Percentiles rank a stretch among this genome's conserved stretches.
Evolutionary conservation across 306 rosid genomes (phyloP).

Genomic region (Vigna trinervia): DNA sequence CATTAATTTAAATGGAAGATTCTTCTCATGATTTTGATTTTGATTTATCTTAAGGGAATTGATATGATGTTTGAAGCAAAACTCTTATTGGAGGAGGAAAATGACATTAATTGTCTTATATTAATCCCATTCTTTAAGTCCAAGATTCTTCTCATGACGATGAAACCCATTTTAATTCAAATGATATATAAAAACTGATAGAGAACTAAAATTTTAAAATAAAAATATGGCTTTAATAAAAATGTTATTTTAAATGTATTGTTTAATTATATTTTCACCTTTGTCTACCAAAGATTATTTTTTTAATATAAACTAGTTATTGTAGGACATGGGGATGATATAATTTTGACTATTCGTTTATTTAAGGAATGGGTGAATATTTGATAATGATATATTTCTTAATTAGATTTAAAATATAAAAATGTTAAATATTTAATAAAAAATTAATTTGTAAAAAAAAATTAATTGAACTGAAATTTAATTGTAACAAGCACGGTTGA

Average conservation of each 20-base stretch:
- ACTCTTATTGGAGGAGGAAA: constrained; percentile 11
- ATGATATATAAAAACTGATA: neutral
- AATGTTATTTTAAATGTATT: neutral
- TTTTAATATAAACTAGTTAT: neutral
- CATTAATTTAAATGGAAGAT: too few species aligned
- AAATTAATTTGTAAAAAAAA: too few species aligned
- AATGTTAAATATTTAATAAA: too few species aligned
- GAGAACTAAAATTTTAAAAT: neutral
- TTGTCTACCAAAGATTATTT: too few species aligned
- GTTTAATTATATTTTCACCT: neutral
- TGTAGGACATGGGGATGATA: neutral
- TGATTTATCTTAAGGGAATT: constrained; percentile 34
- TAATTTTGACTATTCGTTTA: too few species aligned
- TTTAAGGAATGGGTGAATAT: too few species aligned
- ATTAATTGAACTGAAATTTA: too few species aligned
- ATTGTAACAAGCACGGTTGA: too few species aligned
- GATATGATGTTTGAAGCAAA: constrained; percentile 52
- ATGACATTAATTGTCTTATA: constrained; percentile 34
- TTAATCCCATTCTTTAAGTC: neutral
- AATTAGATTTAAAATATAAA: too few species aligned
- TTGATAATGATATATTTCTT: too few species aligned
- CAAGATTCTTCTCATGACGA: constrained; percentile 44
- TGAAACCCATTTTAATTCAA: constrained; percentile 22
- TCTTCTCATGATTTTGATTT: constrained; percentile 8
- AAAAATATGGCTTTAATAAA: neutral